Percentiles rank a stretch among this genome's conserved stretches.
Evolutionary conservation across 306 rosid species (phyloP).

Genomic region (Trifolium subterraneum): DNA sequence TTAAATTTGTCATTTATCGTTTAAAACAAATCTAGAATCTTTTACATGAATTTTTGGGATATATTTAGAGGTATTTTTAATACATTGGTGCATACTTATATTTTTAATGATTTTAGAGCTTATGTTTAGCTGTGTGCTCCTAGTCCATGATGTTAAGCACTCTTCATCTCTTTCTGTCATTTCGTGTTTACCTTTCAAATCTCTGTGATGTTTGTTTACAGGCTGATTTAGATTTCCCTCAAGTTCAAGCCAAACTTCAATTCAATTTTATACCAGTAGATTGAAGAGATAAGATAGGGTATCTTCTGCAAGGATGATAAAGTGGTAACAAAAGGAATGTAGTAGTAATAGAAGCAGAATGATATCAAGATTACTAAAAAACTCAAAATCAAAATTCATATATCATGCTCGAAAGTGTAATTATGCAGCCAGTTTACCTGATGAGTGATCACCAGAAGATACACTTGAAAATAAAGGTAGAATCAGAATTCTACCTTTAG

Average conservation of each 20-base stretch:
- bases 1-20: not conserved
- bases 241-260: not conserved
- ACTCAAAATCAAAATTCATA: not conserved
- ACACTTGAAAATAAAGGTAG: not conserved
- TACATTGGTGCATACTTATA: not conserved
- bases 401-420: constrained; percentile 20
- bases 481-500: no score
- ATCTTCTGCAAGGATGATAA: constrained; percentile 50
- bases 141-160: not conserved
- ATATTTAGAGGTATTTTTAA: not conserved
- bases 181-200: not conserved
- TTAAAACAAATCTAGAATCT: not conserved
- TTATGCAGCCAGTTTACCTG: not conserved
- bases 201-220: not conserved
- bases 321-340: not conserved
- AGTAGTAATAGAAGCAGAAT: constrained; percentile 27
- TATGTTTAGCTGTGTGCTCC: not conserved
- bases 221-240: not conserved
- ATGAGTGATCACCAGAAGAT: not conserved
- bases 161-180: not conserved
- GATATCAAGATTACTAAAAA: not conserved
- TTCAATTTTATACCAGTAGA: not conserved
- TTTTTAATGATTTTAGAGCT: constrained; percentile 5
- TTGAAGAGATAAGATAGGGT: constrained; percentile 28
- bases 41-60: not conserved